A percentile compares a stretch with the other conserved stretches of the same genome.
Evolutionary conservation across 129 eudicot species (phyloP).

Genomic region (Ambrosia artemisiifolia): DNA sequence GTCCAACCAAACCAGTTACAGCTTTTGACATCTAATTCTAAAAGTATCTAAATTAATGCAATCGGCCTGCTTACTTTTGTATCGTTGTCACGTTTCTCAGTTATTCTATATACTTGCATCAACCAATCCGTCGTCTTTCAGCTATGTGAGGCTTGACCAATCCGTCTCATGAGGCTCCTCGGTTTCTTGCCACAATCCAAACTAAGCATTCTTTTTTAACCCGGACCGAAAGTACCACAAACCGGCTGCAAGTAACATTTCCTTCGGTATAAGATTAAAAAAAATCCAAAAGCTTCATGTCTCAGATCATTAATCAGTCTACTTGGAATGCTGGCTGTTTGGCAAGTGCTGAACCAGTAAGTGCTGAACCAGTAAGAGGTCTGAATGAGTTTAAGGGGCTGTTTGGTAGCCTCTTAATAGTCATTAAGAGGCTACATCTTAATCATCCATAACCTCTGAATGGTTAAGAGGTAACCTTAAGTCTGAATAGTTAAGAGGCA

Average conservation of each 20-base stretch:
- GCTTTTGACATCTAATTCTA: background rate
- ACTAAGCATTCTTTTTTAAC: conserved; percentile 30
- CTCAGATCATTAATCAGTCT: too few relatives aligned
- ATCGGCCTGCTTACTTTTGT: conserved; percentile 34
- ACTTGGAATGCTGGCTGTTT: too few relatives aligned
- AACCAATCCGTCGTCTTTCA: conserved; percentile 59
- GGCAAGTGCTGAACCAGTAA: too few relatives aligned
- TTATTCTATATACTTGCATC: conserved; percentile 67
- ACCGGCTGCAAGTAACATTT: conserved; percentile 45
- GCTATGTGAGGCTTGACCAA: conserved; percentile 36
- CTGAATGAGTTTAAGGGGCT: too few relatives aligned
- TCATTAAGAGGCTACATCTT: too few relatives aligned
- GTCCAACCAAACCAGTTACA: conserved; percentile 32
- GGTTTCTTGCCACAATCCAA: conserved; percentile 59
- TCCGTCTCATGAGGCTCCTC: conserved; percentile 44
- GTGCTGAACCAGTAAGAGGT: too few relatives aligned
- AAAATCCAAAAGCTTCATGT: background rate
- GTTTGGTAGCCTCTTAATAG: too few relatives aligned
- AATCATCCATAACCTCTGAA: too few relatives aligned
- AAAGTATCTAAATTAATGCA: background rate
- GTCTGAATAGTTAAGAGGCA: too few relatives aligned
- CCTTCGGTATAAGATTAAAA: background rate
- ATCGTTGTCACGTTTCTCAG: conserved; percentile 24
- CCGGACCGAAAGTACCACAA: conserved; percentile 48
- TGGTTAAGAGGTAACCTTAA: too few relatives aligned